Conservation (phyloP, 2,329 filamentous ascomycete genomes). For the Aureobasidium leucospermi region DNA sequence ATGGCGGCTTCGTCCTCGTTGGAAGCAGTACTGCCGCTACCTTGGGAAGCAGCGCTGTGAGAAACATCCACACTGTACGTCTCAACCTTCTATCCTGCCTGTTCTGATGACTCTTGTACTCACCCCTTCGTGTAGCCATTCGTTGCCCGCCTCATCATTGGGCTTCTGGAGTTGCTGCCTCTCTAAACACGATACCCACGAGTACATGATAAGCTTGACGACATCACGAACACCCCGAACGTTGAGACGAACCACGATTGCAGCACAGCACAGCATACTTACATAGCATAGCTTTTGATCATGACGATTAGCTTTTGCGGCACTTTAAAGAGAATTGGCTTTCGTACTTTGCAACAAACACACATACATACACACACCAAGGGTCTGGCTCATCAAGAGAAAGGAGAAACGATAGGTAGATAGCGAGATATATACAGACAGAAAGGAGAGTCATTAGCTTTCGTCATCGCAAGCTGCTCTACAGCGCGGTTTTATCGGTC, state of each 20-base stretch:
- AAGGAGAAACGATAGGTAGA: neutral
- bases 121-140: slow-evolving; percentile 19
- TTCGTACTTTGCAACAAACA: too few relatives aligned
- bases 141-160: slow-evolving; percentile 20
- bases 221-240: neutral
- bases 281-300: neutral
- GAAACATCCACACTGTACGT: slow-evolving; percentile 27
- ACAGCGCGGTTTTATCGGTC: neutral
- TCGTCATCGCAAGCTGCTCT: neutral
- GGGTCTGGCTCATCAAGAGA: too few relatives aligned
- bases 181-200: slow-evolving; percentile 13
- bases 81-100: neutral
- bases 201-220: neutral
- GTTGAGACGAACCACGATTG: neutral
- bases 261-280: neutral
- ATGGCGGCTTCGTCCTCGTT: slow-evolving; percentile 25
- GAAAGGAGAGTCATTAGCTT: neutral
- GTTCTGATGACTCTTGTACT: neutral
- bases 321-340: neutral
- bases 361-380: too few relatives aligned
- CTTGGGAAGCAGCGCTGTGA: slow-evolving; percentile 22
- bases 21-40: slow-evolving; percentile 28
- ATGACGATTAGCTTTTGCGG: neutral
- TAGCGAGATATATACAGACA: neutral
- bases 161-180: slow-evolving; percentile 21